These are phyloP conservation scores for Aphanomyces astaci DNA, from an alignment of 352 stramenopile genomes.

Conservation along the genomic window DNA sequence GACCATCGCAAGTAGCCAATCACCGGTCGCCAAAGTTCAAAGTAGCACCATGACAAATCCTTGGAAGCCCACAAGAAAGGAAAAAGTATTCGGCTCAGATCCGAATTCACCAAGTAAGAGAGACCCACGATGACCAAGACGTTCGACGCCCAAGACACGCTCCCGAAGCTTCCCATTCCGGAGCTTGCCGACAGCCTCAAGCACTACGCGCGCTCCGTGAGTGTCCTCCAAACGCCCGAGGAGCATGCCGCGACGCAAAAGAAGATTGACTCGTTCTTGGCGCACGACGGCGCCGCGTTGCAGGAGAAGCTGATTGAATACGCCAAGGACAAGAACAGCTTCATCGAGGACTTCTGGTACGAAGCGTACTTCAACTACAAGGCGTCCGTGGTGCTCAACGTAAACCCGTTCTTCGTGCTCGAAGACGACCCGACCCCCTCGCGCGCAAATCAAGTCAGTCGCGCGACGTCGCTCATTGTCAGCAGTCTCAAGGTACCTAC, in stretches of 20 bases:
- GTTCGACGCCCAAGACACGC: slow-evolving; percentile 54
- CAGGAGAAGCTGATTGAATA: slow-evolving; percentile 66
- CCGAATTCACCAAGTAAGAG: neutral
- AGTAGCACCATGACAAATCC: no score
- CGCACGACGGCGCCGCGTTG: slow-evolving; percentile 57
- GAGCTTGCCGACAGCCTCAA: slow-evolving; percentile 66
- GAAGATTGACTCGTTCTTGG: slow-evolving; percentile 52
- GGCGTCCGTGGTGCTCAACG: slow-evolving; percentile 90
- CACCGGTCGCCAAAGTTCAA: no score
- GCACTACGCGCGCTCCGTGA: slow-evolving; percentile 67
- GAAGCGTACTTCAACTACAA: slow-evolving; percentile 92
- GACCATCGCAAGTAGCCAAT: neutral
- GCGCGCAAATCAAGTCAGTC: slow-evolving; percentile 84
- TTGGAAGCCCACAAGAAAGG: no score
- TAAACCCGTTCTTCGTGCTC: slow-evolving; percentile 96
- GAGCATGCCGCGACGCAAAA: slow-evolving; percentile 48
- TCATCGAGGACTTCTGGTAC: slow-evolving; percentile 93
- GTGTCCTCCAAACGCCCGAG: slow-evolving; percentile 62
- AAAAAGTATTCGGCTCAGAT: no score
- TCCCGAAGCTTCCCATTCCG: slow-evolving; percentile 83
- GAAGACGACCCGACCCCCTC: slow-evolving; percentile 84
- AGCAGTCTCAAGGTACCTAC: slow-evolving; percentile 78
- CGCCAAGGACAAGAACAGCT: slow-evolving; percentile 63
- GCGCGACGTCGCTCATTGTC: slow-evolving; percentile 85
- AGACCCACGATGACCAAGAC: slow-evolving; percentile 39